phyloP scores from a whole-genome alignment of 2,329 filamentous ascomycete genomes.

The Fusarium poae region DNA sequence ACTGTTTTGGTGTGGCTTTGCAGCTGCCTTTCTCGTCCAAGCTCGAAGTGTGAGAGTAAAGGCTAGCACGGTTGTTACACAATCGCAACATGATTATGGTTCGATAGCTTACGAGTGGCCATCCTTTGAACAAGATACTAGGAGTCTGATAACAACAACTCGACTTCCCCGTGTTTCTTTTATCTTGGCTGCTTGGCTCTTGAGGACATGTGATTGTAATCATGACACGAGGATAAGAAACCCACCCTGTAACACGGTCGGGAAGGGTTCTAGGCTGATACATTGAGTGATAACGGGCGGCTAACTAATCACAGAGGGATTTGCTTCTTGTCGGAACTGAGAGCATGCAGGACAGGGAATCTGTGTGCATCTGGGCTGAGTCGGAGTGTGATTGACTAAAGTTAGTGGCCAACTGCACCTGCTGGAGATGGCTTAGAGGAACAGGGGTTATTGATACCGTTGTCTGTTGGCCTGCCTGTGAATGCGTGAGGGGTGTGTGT shows the following conservation, averaged over 20 bases:
- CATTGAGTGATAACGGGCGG: constrained; percentile 8
- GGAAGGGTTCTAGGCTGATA: constrained; percentile 13
- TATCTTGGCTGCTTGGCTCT: constrained; percentile 9
- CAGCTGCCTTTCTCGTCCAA: constrained; percentile 35
- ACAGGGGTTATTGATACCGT: constrained; percentile 30
- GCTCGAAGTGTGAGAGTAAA: constrained; percentile 11
- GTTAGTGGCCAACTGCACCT: constrained; percentile 36
- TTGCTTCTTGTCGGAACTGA: constrained; percentile 27
- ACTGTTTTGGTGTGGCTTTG: constrained; percentile 25
- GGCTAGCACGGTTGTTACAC: constrained; percentile 15
- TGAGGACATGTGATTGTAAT: constrained; percentile 21
- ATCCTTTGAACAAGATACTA: not conserved
- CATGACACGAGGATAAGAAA: constrained; percentile 18
- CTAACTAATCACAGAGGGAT: constrained; percentile 1
- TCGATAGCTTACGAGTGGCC: constrained; percentile 25
- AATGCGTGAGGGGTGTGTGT: constrained; percentile 4
- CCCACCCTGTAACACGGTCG: constrained; percentile 4
- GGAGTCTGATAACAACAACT: constrained; percentile 23
- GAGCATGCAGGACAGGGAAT: constrained; percentile 7
- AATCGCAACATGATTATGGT: constrained; percentile 11
- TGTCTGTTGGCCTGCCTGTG: constrained; percentile 13
- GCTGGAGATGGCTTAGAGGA: constrained; percentile 37
- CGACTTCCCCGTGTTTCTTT: constrained; percentile 34
- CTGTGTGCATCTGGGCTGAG: not conserved
- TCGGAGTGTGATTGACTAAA: constrained; percentile 32